Conservation (phyloP, 129 eudicot genomes). For the Gnaphalium uliginosum region DNA sequence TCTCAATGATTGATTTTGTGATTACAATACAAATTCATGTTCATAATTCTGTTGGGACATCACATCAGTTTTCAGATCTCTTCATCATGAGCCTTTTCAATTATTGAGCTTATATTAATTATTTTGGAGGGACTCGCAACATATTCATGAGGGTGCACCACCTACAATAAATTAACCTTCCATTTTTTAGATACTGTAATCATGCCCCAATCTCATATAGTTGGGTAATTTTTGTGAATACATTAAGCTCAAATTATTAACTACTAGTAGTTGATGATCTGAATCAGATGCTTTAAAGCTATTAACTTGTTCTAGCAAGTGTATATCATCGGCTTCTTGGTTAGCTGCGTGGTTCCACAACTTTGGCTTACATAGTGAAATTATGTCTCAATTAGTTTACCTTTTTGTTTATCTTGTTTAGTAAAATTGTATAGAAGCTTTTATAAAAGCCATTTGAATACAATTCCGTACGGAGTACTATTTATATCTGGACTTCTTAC, state of each 20-base stretch:
- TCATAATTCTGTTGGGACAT: constrained; percentile 31
- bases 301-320: constrained; percentile 15
- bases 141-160: constrained; percentile 20
- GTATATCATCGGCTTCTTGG: background rate
- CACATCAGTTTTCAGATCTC: constrained; percentile 32
- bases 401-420: background rate
- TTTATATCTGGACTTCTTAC: background rate
- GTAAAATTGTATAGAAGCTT: background rate
- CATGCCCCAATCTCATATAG: background rate
- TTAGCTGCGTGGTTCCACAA: background rate
- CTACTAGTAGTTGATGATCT: constrained; percentile 9
- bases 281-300: constrained; percentile 16
- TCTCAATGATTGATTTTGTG: constrained; percentile 30
- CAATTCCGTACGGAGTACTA: background rate
- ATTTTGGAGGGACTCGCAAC: constrained; percentile 11
- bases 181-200: background rate
- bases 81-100: constrained; percentile 13
- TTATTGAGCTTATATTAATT: constrained; percentile 8
- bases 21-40: constrained; percentile 23
- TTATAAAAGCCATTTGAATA: constrained; percentile 1
- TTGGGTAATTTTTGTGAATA: background rate
- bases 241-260: constrained; percentile 3
- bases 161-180: constrained; percentile 23
- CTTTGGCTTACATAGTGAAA: background rate
- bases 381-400: background rate